phyloP scores from a whole-genome alignment of 2,329 filamentous ascomycete species.

The Xylogone sp. region DNA sequence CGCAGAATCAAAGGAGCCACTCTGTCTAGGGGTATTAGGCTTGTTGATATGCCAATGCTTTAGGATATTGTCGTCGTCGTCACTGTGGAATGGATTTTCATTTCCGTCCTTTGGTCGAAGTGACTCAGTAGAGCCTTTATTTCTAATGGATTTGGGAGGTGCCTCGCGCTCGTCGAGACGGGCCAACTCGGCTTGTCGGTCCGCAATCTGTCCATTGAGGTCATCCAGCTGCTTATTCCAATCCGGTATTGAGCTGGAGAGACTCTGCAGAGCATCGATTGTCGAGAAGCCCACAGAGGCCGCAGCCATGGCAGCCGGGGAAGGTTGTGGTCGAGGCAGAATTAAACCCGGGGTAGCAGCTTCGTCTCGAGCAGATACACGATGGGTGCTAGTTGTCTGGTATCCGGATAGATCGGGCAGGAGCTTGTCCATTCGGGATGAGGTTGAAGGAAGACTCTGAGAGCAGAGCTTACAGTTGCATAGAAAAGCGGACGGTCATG shows the following conservation, averaged over 20 bases:
- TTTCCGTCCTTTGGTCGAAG: slow-evolving; percentile 25
- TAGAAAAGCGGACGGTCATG: neutral
- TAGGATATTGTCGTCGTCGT: slow-evolving; percentile 10
- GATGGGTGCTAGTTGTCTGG: neutral
- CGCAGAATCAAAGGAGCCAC: neutral
- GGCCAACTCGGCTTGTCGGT: slow-evolving; percentile 58
- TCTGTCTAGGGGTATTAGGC: neutral
- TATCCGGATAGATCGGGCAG: neutral
- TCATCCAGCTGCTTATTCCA: slow-evolving; percentile 58
- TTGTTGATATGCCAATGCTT: neutral
- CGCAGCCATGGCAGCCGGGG: neutral
- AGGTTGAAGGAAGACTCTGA: neutral
- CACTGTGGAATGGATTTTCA: slow-evolving; percentile 11
- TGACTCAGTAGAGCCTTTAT: slow-evolving; percentile 30
- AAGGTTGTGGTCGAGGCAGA: neutral
- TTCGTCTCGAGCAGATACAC: neutral
- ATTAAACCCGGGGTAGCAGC: neutral
- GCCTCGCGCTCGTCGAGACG: slow-evolving; percentile 35
- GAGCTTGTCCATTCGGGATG: neutral
- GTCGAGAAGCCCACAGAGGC: neutral
- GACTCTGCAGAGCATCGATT: slow-evolving; percentile 53
- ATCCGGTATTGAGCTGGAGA: slow-evolving; percentile 53
- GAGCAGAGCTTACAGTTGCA: neutral
- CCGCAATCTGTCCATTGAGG: slow-evolving; percentile 56
- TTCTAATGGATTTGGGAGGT: slow-evolving; percentile 27